Conservation (phyloP, 192 early-diverging fungal species). For the Entomortierella lignicola region DNA sequence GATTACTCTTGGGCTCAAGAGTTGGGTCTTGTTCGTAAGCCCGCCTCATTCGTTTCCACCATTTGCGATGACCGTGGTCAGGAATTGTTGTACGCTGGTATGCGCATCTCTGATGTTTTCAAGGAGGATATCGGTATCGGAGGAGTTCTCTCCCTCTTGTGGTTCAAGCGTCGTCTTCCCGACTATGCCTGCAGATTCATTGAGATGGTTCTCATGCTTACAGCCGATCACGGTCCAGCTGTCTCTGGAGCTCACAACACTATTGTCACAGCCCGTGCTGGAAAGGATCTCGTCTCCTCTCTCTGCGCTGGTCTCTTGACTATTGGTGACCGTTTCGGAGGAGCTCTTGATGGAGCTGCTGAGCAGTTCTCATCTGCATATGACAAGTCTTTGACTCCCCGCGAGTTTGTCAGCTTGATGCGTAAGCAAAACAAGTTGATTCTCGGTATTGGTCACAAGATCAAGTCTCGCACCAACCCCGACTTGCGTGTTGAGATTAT, state of each 20-base stretch:
- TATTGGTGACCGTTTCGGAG: conserved; percentile 98
- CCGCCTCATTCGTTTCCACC: conserved; percentile 97
- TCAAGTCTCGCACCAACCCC: conserved; percentile 99
- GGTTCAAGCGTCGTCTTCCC: conserved; percentile 98
- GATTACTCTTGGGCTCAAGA: conserved; percentile 99
- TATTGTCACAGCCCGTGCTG: conserved; percentile 95
- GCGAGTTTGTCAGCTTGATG: conserved; percentile 95
- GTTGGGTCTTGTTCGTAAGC: conserved; percentile 97
- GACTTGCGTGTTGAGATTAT: conserved; percentile 96
- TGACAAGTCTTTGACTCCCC: conserved; percentile 92
- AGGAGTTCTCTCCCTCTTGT: conserved; percentile 95
- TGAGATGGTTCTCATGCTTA: conserved; percentile 99
- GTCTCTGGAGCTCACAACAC: conserved; percentile 93
- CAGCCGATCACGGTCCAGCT: conserved; percentile 98
- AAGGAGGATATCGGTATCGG: conserved; percentile 99
- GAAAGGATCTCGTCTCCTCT: conserved; percentile 96
- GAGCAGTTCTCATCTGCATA: conserved; percentile 90
- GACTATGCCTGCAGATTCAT: conserved; percentile 96
- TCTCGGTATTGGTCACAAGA: conserved; percentile 98
- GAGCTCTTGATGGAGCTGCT: conserved; percentile 98
- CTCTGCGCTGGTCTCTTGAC: conserved; percentile 95
- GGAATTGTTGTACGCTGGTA: conserved; percentile 97
- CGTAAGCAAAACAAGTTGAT: conserved; percentile 97
- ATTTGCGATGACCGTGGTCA: conserved; percentile 99
- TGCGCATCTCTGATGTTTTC: conserved; percentile 98